Evolutionary conservation across 192 early-diverging fungal genomes (phyloP).

Genomic region (Piromyces sp.): DNA sequence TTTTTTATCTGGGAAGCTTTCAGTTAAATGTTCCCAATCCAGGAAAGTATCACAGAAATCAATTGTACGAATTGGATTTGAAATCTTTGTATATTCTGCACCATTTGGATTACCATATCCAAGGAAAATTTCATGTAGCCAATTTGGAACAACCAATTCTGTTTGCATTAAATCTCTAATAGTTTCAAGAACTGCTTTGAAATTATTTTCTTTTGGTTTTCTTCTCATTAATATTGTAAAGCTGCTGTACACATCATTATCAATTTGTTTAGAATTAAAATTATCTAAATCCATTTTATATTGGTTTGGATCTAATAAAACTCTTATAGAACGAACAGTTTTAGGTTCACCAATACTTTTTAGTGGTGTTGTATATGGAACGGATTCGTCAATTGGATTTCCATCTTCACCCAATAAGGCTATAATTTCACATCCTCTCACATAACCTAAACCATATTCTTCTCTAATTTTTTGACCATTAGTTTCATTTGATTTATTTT

Average conservation of each 20-base stretch:
- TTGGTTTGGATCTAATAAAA: constrained; percentile 75
- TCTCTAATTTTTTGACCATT: not conserved
- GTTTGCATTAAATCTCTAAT: constrained; percentile 76
- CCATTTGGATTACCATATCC: constrained; percentile 82
- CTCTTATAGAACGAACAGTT: constrained; percentile 43
- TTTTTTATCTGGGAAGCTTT: constrained; percentile 39
- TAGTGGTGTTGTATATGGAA: not conserved
- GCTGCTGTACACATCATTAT: constrained; percentile 49
- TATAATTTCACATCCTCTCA: constrained; percentile 76
- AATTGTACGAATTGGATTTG: constrained; percentile 31
- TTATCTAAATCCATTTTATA: constrained; percentile 46
- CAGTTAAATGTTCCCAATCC: constrained; percentile 54
- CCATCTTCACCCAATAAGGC: constrained; percentile 60
- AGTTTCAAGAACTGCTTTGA: constrained; percentile 77
- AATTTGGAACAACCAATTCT: constrained; percentile 68
- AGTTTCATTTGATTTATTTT: not conserved
- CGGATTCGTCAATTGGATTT: constrained; percentile 8
- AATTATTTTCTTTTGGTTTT: constrained; percentile 79
- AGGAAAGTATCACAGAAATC: constrained; percentile 82
- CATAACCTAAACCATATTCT: constrained; percentile 54
- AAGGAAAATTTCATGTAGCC: constrained; percentile 78
- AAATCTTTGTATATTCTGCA: constrained; percentile 49
- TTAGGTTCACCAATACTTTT: constrained; percentile 7
- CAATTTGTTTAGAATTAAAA: constrained; percentile 17
- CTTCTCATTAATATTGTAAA: constrained; percentile 86